Evolutionary conservation across 1,139 yeast genomes (phyloP).

Genomic region (Pichia sp.): DNA sequence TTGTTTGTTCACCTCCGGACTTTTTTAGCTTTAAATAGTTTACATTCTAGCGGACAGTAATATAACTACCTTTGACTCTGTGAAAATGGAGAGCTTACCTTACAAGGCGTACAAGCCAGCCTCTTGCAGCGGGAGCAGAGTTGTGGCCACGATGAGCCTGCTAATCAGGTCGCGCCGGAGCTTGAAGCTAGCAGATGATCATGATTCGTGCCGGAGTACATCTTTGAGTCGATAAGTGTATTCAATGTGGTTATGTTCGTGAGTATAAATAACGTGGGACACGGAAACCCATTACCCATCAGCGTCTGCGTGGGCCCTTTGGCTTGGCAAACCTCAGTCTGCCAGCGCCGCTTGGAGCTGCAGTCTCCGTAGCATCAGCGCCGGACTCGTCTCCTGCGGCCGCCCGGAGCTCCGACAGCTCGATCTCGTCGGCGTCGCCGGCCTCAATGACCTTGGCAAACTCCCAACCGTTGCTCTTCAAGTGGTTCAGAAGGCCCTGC

Average conservation of each 20-base stretch:
- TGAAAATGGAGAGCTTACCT: no score
- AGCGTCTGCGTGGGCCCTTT: conserved; percentile 34
- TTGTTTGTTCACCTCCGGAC: not conserved
- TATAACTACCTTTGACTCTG: no score
- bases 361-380: not conserved
- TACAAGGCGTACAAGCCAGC: no score
- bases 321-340: conserved; percentile 31
- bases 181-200: no score
- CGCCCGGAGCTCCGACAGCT: conserved; percentile 32
- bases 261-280: no score
- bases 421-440: conserved; percentile 67
- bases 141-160: no score
- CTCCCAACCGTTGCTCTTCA: conserved; percentile 37
- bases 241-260: no score
- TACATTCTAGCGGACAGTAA: not conserved
- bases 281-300: not conserved
- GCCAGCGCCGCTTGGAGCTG: not conserved
- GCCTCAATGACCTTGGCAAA: conserved; percentile 52
- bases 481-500: conserved; percentile 55
- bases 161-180: no score
- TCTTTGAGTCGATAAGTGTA: no score
- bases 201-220: no score
- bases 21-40: not conserved
- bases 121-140: no score
- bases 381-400: not conserved